Evolutionary conservation across 306 rosid species (phyloP).

Genomic region (Dalbergia oliveri): DNA sequence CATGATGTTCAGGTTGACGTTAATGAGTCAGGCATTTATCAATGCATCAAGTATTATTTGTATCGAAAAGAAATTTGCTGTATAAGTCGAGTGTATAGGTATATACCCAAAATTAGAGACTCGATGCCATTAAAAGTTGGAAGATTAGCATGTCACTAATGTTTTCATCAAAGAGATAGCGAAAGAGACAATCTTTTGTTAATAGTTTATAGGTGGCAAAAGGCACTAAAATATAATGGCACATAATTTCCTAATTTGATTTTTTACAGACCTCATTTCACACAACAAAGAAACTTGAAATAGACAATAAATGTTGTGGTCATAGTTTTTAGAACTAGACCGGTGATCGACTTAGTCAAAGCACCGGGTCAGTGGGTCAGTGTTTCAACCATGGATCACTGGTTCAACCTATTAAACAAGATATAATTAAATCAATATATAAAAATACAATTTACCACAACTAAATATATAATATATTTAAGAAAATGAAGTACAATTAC

Average conservation of each 20-base stretch:
- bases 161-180: background rate
- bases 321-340: too few relatives aligned
- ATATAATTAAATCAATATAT: too few relatives aligned
- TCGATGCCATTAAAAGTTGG: background rate
- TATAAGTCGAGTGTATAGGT: background rate
- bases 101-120: background rate
- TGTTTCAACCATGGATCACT: too few relatives aligned
- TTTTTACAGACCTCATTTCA: background rate
- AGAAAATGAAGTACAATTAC: too few relatives aligned
- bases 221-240: background rate
- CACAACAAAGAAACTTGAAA: constrained; percentile 15
- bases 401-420: too few relatives aligned
- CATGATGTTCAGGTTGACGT: background rate
- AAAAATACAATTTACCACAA: too few relatives aligned
- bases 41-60: background rate
- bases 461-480: too few relatives aligned
- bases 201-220: background rate
- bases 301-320: background rate
- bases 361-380: too few relatives aligned
- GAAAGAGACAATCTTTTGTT: background rate
- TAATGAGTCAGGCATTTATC: background rate
- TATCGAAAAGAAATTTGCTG: constrained; percentile 1
- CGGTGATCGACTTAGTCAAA: too few relatives aligned
- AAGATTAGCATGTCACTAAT: background rate
- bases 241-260: background rate